Base-by-base conservation (phyloP, 2,329 filamentous ascomycete genomes). In the Aciculosporium take region DNA sequence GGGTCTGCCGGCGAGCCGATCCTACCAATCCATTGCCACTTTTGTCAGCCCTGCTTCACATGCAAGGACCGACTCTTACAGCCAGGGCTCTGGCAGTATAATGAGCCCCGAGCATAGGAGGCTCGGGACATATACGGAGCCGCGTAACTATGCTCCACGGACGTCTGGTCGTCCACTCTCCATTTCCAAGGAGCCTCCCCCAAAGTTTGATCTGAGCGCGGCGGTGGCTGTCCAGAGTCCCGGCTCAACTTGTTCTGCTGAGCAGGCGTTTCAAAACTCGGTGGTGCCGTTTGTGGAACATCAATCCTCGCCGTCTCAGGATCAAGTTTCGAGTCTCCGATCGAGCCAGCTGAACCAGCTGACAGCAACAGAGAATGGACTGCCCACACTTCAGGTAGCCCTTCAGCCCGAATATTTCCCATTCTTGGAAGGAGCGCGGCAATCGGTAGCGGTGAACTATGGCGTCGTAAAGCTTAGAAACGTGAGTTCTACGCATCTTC, bases 391-490 rank as follows among this genome's bases (percentile, higher is more conserved):
- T 0, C 46, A 56, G 2, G 46, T 48, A 1, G 62, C 67, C 5
- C 49, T 71, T 42, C 50, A 57, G 12, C 51, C 60, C 0, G 45
- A 48, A 5, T 62, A 64, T 46, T 69, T 72, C 36, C 71, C 71
- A 0, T 74, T 74, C 44, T 46, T 64, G 0, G 66, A 69, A 44
- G 55, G 57, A 6, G 58, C 56, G 3, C 51, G 54, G 6, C 50
- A 57, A 34, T 46, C 53, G 1, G 48, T 53, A 7, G 51, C 56
- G 0, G 47, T 51, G 9, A 57, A 56, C 29, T 46, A 59, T 27
- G 70, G 67, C 2, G 68, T 75, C 1, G 54, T 74, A 17, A 65
- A 66, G 45, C 58, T 76, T 25, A 61, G 54, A 39, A 74, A 74
- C 31, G 71, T 72, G 49, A 60, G 70, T 61, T 4, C 9, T 21